phyloP scores from a whole-genome alignment of 805 yeast species.

The Metschnikowia baotianmanensis region DNA sequence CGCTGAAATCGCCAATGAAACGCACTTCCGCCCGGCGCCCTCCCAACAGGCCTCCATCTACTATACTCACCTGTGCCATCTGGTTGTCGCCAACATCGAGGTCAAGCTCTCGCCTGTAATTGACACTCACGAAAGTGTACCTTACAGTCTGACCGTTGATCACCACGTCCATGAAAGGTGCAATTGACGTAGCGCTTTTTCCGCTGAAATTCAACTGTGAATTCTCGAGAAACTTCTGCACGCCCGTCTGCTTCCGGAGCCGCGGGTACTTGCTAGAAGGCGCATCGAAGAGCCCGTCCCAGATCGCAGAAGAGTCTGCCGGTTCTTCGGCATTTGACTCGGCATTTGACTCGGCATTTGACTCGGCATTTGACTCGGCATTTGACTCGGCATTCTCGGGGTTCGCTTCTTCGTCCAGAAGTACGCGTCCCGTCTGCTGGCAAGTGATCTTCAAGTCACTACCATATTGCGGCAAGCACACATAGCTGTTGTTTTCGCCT shows the following conservation, averaged over 20 bases:
- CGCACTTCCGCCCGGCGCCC: slow-evolving; percentile 47
- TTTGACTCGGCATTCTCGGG: neutral
- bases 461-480: slow-evolving; percentile 40
- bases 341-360: neutral
- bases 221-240: slow-evolving; percentile 37
- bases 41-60: slow-evolving; percentile 60
- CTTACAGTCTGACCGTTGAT: slow-evolving; percentile 37
- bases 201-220: slow-evolving; percentile 43
- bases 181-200: slow-evolving; percentile 30
- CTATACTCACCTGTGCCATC: slow-evolving; percentile 40
- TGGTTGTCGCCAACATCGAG: slow-evolving; percentile 34
- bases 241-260: slow-evolving; percentile 40
- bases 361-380: neutral
- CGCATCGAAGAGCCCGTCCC: slow-evolving; percentile 20
- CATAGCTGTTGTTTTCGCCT: slow-evolving; percentile 40
- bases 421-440: slow-evolving; percentile 35
- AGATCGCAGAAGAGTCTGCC: neutral
- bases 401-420: neutral
- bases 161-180: slow-evolving; percentile 37
- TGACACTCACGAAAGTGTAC: slow-evolving; percentile 44
- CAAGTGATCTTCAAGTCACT: slow-evolving; percentile 48
- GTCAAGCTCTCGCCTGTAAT: slow-evolving; percentile 46
- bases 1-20: slow-evolving; percentile 15
- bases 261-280: slow-evolving; percentile 26
- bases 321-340: neutral